Conservation (phyloP, 176 grass and related monocot species). For the Oryza meyeriana region DNA sequence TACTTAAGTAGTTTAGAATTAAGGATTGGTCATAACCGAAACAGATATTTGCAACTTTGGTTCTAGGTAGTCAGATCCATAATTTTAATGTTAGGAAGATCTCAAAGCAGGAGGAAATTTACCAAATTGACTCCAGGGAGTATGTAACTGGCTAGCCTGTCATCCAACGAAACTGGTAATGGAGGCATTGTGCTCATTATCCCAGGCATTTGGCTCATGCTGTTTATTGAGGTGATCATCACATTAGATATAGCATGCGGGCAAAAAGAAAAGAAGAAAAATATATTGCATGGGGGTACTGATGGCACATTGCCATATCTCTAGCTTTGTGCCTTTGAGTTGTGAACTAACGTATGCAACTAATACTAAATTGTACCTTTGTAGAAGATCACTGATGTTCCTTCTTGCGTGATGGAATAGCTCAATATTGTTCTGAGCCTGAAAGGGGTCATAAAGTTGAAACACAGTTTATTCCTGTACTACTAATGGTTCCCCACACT, state of each 20-base stretch:
- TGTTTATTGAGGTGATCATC: constrained; percentile 38
- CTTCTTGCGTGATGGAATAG: constrained; percentile 61
- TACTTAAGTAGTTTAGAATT: constrained; percentile 4
- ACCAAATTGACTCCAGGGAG: constrained; percentile 52
- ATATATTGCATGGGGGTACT: too few relatives aligned
- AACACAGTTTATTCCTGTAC: constrained; percentile 24
- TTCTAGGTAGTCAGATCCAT: too few relatives aligned
- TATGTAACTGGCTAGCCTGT: constrained; percentile 57
- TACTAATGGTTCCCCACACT: background rate
- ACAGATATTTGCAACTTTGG: background rate
- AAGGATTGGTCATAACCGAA: background rate
- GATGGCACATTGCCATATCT: too few relatives aligned
- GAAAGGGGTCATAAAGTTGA: constrained; percentile 20
- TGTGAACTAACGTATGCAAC: constrained; percentile 8
- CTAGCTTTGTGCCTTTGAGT: too few relatives aligned
- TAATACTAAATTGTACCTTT: constrained; percentile 46
- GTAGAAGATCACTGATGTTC: constrained; percentile 71
- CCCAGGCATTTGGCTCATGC: constrained; percentile 86
- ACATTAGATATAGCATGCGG: constrained; percentile 18
- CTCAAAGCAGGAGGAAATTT: constrained; percentile 33
- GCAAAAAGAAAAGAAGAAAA: background rate
- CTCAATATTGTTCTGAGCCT: constrained; percentile 68
- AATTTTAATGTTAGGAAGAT: background rate
- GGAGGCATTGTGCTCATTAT: constrained; percentile 91
- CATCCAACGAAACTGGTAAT: constrained; percentile 61